phyloP scores from a whole-genome alignment of 345 rosid genomes.

The Ceriops decandra region DNA sequence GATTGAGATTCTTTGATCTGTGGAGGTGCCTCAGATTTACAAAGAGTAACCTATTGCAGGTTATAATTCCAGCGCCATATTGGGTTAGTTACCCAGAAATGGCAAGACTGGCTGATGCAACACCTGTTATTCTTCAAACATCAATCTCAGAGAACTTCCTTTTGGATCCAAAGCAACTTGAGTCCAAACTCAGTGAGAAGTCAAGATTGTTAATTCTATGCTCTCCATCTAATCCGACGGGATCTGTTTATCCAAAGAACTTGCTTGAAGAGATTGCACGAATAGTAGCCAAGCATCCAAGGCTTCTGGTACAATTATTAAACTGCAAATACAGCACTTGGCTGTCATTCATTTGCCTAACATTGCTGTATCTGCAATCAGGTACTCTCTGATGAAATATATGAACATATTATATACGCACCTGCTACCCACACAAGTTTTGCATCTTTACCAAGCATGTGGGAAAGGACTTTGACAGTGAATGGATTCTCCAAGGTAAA shows the following conservation, averaged over 20 bases:
- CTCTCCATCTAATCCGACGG: constrained; percentile 97
- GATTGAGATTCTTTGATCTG: constrained; percentile 1
- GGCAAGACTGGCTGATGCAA: constrained; percentile 91
- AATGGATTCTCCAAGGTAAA: constrained; percentile 97
- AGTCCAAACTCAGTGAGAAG: constrained; percentile 66
- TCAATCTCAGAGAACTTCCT: constrained; percentile 76
- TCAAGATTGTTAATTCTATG: constrained; percentile 88
- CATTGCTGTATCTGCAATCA: constrained; percentile 19
- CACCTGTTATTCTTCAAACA: constrained; percentile 85
- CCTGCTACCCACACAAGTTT: constrained; percentile 91
- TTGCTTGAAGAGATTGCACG: constrained; percentile 87
- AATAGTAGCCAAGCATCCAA: constrained; percentile 85
- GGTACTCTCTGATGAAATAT: constrained; percentile 96
- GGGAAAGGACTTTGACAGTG: constrained; percentile 87
- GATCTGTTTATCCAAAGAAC: constrained; percentile 88
- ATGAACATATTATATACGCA: constrained; percentile 90
- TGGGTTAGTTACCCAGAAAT: constrained; percentile 99
- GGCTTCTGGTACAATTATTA: constrained; percentile 65
- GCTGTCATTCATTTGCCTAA: constrained; percentile 19
- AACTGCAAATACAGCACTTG: constrained; percentile 2
- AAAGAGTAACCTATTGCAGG: constrained; percentile 36
- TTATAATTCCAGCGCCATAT: constrained; percentile 90
- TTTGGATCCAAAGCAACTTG: constrained; percentile 76
- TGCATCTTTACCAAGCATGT: constrained; percentile 95
- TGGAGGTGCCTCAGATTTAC: constrained; percentile 5